These are phyloP conservation scores for Acidomyces sp. DNA, from an alignment of 495 filamentous ascomycete genomes.

Conservation along the genomic window DNA sequence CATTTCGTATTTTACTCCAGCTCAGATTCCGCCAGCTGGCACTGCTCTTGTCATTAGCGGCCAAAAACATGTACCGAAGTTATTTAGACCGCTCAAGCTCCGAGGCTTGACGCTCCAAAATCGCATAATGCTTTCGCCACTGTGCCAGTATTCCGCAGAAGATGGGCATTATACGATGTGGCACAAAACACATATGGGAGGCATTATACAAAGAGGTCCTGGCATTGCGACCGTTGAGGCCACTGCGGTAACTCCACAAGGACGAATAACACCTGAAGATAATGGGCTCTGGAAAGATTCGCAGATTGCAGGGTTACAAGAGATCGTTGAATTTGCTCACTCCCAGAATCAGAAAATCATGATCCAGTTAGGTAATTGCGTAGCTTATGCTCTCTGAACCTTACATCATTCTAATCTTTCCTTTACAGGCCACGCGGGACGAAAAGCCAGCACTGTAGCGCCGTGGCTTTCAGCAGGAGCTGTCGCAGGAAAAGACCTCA, in stretches of 20 bases:
- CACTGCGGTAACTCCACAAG: constrained; percentile 53
- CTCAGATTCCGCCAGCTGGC: constrained; percentile 49
- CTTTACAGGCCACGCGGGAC: constrained; percentile 62
- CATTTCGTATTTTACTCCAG: constrained; percentile 57
- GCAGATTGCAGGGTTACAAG: constrained; percentile 49
- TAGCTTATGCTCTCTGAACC: too few relatives aligned
- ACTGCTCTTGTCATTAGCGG: constrained; percentile 45
- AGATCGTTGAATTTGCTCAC: constrained; percentile 57
- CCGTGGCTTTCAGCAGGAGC: constrained; percentile 46
- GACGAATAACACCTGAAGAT: constrained; percentile 65
- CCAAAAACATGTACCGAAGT: constrained; percentile 46
- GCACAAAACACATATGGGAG: constrained; percentile 20
- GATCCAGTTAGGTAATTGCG: constrained; percentile 66
- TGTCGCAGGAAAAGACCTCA: constrained; percentile 39
- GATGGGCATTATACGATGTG: constrained; percentile 21
- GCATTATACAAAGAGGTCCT: constrained; percentile 36
- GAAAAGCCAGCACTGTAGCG: constrained; percentile 57
- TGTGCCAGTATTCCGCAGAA: constrained; percentile 23
- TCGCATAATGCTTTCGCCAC: constrained; percentile 23
- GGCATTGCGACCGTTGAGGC: constrained; percentile 61
- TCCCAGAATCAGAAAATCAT: constrained; percentile 55
- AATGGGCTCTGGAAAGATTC: constrained; percentile 61
- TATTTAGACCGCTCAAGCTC: constrained; percentile 40
- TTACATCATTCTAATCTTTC: too few relatives aligned
- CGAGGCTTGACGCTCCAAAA: constrained; percentile 21